Evolutionary conservation across 2,329 filamentous ascomycete genomes (phyloP).

Genomic region (Bipolaris cookei): DNA sequence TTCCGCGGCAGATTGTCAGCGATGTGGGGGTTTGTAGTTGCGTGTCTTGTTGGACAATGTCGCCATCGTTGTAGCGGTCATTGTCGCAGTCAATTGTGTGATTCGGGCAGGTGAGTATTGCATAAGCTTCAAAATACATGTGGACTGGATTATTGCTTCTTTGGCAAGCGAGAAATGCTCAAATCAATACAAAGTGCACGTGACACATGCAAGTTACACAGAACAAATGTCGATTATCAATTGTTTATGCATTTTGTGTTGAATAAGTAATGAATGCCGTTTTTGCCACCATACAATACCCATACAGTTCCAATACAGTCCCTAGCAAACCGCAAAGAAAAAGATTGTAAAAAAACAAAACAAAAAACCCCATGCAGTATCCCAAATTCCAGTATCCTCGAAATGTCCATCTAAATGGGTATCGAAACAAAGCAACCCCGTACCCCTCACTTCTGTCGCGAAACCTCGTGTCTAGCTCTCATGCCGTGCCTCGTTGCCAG

Average conservation of each 20-base stretch:
- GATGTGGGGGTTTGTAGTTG: not conserved
- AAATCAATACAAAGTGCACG: no score
- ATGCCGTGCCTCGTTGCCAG: slow-evolving; percentile 1
- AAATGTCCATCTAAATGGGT: slow-evolving; percentile 36
- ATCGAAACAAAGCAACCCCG: slow-evolving; percentile 35
- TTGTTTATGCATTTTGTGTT: slow-evolving; percentile 9
- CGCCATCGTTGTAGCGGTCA: no score
- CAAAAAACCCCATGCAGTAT: slow-evolving; percentile 11
- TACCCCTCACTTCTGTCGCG: slow-evolving; percentile 28
- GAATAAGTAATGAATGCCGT: slow-evolving; percentile 18
- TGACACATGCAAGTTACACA: not conserved
- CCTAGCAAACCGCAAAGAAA: slow-evolving; percentile 4
- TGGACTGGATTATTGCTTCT: not conserved
- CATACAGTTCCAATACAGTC: slow-evolving; percentile 9
- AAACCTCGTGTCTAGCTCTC: slow-evolving; percentile 7
- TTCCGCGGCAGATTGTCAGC: not conserved
- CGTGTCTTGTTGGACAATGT: not conserved
- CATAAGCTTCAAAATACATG: not conserved
- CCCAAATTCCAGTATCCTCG: slow-evolving; percentile 19
- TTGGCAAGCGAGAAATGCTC: not conserved
- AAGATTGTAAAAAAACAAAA: not conserved
- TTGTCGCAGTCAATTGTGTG: not conserved
- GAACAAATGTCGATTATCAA: slow-evolving; percentile 1
- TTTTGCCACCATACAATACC: slow-evolving; percentile 16
- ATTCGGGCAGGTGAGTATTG: not conserved